Evolutionary conservation across 441 rosid species (phyloP).

Genomic region (Bocquillonia castaneifolia): DNA sequence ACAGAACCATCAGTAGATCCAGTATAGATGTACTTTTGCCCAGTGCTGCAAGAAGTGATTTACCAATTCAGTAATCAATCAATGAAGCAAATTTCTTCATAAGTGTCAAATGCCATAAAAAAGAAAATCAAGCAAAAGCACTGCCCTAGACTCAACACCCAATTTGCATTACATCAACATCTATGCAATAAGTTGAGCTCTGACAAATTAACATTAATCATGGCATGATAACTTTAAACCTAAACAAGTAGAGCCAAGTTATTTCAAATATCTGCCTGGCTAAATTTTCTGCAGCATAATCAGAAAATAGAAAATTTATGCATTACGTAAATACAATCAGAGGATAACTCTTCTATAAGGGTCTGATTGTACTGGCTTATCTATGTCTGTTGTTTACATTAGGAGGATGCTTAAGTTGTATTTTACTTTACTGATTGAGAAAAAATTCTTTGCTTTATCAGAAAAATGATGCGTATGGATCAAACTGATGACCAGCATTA

Average conservation of each 20-base stretch:
- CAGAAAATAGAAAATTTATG: not conserved
- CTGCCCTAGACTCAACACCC: not conserved
- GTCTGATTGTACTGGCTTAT: not conserved
- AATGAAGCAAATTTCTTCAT: not conserved
- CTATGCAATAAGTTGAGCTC: not conserved
- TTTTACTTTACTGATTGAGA: not conserved
- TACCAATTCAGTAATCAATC: conserved; percentile 13
- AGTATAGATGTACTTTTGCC: conserved; percentile 58
- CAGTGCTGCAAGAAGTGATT: conserved; percentile 51
- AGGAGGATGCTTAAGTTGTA: not conserved
- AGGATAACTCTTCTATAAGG: not conserved
- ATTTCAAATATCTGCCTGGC: not conserved
- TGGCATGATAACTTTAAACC: not conserved
- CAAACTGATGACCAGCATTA: not conserved
- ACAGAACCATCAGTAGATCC: conserved; percentile 50
- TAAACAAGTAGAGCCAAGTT: not conserved
- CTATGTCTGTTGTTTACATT: not conserved
- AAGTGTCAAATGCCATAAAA: not conserved
- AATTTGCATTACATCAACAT: not conserved
- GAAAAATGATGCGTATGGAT: not conserved
- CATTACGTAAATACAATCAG: not conserved
- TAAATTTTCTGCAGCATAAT: not conserved
- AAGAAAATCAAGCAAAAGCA: not conserved
- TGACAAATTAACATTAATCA: too few relatives aligned
- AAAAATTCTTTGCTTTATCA: not conserved